These are phyloP conservation scores for Cercospora sojina DNA, from an alignment of 2,329 filamentous ascomycete genomes.

Conservation along the genomic window DNA sequence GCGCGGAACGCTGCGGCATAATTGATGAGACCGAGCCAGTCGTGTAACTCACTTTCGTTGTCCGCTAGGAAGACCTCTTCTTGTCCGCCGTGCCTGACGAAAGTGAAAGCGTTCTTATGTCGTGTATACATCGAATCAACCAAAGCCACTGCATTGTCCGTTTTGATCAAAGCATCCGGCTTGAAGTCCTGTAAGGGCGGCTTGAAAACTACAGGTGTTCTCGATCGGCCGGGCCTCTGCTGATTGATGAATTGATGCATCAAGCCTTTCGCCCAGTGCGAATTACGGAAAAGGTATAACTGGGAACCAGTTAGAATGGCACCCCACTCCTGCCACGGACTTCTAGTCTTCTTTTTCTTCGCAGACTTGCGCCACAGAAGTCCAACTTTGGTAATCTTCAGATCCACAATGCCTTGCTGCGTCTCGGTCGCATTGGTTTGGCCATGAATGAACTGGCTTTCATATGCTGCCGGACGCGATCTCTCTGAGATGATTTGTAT, in stretches of 20 bases:
- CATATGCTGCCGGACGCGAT: constrained; percentile 92
- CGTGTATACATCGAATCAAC: constrained; percentile 85
- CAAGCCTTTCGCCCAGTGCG: constrained; percentile 84
- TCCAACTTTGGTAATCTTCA: constrained; percentile 95
- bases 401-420: constrained; percentile 90
- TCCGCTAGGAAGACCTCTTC: constrained; percentile 92
- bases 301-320: constrained; percentile 95
- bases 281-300: constrained; percentile 93
- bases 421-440: constrained; percentile 66
- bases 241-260: constrained; percentile 77
- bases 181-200: constrained; percentile 91
- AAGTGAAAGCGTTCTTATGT: constrained; percentile 92
- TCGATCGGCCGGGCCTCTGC: constrained; percentile 72
- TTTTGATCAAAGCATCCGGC: constrained; percentile 89
- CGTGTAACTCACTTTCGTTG: constrained; percentile 86
- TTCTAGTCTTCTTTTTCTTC: constrained; percentile 92
- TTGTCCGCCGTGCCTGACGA: constrained; percentile 79
- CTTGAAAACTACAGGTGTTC: constrained; percentile 80
- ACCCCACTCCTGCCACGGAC: constrained; percentile 99
- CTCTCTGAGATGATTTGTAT: constrained; percentile 93
- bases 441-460: constrained; percentile 60
- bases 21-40: constrained; percentile 94
- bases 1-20: constrained; percentile 94
- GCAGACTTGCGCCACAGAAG: constrained; percentile 89
- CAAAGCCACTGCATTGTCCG: constrained; percentile 85